A percentile compares a stretch with the other conserved stretches of the same genome.
Evolutionary conservation across 2,329 filamentous ascomycete species (phyloP).

Genomic region (Verticillium dahliae): DNA sequence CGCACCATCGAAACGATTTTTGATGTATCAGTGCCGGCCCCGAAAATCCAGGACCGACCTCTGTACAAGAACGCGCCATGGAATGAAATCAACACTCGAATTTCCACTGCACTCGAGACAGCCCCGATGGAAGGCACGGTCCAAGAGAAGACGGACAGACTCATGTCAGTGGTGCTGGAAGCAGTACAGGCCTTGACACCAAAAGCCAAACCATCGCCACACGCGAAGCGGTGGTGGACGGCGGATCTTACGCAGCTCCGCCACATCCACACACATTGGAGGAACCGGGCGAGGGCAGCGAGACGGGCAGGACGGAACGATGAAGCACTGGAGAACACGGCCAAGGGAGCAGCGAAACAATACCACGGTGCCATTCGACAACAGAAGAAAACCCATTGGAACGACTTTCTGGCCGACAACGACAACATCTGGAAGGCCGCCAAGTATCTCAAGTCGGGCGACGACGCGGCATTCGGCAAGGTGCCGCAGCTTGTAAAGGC

Average conservation of each 20-base stretch:
- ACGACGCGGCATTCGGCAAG: slow-evolving; percentile 15
- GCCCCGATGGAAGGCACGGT: slow-evolving; percentile 14
- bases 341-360: slow-evolving; percentile 14
- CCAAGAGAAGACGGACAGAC: slow-evolving; percentile 2
- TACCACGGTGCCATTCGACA: slow-evolving; percentile 18
- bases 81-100: slow-evolving; percentile 14
- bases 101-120: slow-evolving; percentile 7
- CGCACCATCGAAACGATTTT: slow-evolving; percentile 21
- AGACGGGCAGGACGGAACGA: background rate
- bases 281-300: slow-evolving; percentile 17
- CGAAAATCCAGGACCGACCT: slow-evolving; percentile 8
- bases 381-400: slow-evolving; percentile 18
- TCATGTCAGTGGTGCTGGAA: slow-evolving; percentile 1
- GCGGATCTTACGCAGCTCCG: slow-evolving; percentile 7
- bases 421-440: slow-evolving; percentile 21
- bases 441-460: slow-evolving; percentile 17
- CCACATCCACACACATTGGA: slow-evolving; percentile 17
- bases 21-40: slow-evolving; percentile 9
- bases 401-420: slow-evolving; percentile 19
- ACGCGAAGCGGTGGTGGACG: slow-evolving; percentile 22
- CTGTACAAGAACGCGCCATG: slow-evolving; percentile 20
- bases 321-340: slow-evolving; percentile 10
- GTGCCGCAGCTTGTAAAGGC: slow-evolving; percentile 8
- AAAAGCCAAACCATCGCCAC: slow-evolving; percentile 17
- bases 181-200: slow-evolving; percentile 8